Evolutionary conservation across 306 rosid species (phyloP).

Genomic region (Gleditsia sinensis): DNA sequence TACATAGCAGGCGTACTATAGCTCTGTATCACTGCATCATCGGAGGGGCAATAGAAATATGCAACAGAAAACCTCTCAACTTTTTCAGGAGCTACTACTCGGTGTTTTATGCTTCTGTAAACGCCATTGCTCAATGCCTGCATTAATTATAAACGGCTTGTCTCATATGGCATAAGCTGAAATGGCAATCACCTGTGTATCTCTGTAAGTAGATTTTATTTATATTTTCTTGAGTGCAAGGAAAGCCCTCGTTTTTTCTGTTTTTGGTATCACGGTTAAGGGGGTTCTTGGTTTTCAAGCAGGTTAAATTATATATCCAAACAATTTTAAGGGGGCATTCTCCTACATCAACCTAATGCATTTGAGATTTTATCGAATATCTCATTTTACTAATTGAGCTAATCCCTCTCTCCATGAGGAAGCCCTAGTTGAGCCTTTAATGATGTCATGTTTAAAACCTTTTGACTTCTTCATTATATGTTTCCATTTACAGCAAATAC

Average conservation of each 20-base stretch:
- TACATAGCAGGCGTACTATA: slow-evolving; percentile 45
- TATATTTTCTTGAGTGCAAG: too few species aligned
- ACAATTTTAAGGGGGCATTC: too few species aligned
- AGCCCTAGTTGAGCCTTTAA: neutral
- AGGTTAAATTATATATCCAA: too few species aligned
- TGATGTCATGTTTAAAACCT: neutral
- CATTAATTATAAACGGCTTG: neutral
- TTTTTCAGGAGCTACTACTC: slow-evolving; percentile 50
- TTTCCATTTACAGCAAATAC: too few species aligned
- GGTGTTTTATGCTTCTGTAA: slow-evolving; percentile 72
- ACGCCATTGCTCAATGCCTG: slow-evolving; percentile 77
- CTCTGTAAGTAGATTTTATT: neutral
- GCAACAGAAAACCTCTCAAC: slow-evolving; percentile 76
- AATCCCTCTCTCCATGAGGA: too few species aligned
- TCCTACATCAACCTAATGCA: too few species aligned
- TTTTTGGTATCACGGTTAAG: too few species aligned
- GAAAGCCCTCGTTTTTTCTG: too few species aligned
- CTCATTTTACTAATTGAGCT: too few species aligned
- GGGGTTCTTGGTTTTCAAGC: too few species aligned
- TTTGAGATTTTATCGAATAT: too few species aligned
- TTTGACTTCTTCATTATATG: neutral
- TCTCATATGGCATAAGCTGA: neutral
- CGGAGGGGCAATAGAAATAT: slow-evolving; percentile 71
- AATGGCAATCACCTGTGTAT: neutral
- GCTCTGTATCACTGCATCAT: slow-evolving; percentile 51